Evolutionary conservation across 2,329 filamentous ascomycete genomes (phyloP).

Genomic region (Alternaria hordeiaustralica): DNA sequence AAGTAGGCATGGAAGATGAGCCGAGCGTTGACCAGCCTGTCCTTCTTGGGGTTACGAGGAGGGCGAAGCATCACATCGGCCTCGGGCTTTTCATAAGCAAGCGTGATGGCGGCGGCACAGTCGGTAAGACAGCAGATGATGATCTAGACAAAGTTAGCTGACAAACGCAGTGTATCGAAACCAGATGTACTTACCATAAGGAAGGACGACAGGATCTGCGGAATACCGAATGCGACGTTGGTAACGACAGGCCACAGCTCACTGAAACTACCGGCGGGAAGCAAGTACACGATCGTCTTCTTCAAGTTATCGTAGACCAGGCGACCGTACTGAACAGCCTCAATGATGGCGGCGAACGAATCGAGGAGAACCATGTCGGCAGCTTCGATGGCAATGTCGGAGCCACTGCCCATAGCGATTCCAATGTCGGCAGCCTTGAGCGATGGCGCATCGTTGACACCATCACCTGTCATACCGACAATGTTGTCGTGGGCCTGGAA

Average conservation of each 20-base stretch:
- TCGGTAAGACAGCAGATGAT: slow-evolving; percentile 74
- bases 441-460: slow-evolving; percentile 60
- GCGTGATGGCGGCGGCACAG: slow-evolving; percentile 66
- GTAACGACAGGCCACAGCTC: slow-evolving; percentile 79
- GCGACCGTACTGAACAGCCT: slow-evolving; percentile 74
- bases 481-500: slow-evolving; percentile 68
- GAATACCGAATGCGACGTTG: slow-evolving; percentile 73
- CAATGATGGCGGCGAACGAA: slow-evolving; percentile 73
- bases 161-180: fast-evolving
- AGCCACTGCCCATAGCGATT: slow-evolving; percentile 64
- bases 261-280: slow-evolving; percentile 75
- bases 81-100: slow-evolving; percentile 80
- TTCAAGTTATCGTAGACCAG: slow-evolving; percentile 82
- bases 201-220: slow-evolving; percentile 75
- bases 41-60: slow-evolving; percentile 71
- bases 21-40: slow-evolving; percentile 75
- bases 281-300: slow-evolving; percentile 76
- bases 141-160: slow-evolving; percentile 15
- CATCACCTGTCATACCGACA: slow-evolving; percentile 60
- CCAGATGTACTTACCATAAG: slow-evolving; percentile 60
- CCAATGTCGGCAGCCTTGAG: slow-evolving; percentile 66
- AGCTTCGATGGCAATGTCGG: slow-evolving; percentile 67
- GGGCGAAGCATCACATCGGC: slow-evolving; percentile 74
- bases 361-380: slow-evolving; percentile 70
- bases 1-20: slow-evolving; percentile 76